phyloP scores from a whole-genome alignment of 192 early-diverging fungal species.

The Phycomyces blakesleeanus region DNA sequence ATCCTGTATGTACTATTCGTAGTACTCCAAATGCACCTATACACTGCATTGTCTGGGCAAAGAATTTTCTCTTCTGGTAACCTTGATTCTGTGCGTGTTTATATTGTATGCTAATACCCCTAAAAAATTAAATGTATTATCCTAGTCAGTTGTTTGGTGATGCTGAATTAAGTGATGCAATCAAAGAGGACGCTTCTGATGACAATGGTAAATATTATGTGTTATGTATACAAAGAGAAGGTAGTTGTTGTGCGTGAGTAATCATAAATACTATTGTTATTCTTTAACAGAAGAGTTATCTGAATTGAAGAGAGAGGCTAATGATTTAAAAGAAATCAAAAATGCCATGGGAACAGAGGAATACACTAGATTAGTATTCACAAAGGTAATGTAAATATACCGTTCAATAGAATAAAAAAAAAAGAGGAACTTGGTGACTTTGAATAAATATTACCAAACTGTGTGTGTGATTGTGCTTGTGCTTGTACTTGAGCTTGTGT shows the following conservation, averaged over 20 bases:
- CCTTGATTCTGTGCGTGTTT: not conserved
- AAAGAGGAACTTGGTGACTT: too few relatives aligned
- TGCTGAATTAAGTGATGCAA: slow-evolving; percentile 46
- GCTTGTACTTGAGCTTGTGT: too few relatives aligned
- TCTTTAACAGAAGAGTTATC: slow-evolving; percentile 67
- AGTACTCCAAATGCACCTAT: slow-evolving; percentile 92
- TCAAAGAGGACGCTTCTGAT: slow-evolving; percentile 31
- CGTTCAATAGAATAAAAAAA: too few relatives aligned
- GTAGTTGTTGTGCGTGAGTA: not conserved
- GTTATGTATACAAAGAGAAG: not conserved
- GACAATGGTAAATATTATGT: slow-evolving; percentile 48
- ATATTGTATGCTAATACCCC: not conserved
- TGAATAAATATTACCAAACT: not conserved
- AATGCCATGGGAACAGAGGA: slow-evolving; percentile 53
- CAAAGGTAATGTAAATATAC: too few relatives aligned
- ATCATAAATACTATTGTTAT: not conserved
- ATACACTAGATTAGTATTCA: slow-evolving; percentile 63
- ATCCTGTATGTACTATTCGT: slow-evolving; percentile 96
- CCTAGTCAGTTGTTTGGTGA: slow-evolving; percentile 78
- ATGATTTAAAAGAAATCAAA: slow-evolving; percentile 65
- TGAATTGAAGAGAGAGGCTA: slow-evolving; percentile 68
- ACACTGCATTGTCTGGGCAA: slow-evolving; percentile 99
- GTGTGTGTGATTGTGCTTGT: too few relatives aligned
- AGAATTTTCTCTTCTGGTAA: slow-evolving; percentile 89
- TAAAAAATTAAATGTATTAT: not conserved